These are phyloP conservation scores for Apostasia shenzhenica DNA, from an alignment of 106 monocot species.

Conservation along the genomic window DNA sequence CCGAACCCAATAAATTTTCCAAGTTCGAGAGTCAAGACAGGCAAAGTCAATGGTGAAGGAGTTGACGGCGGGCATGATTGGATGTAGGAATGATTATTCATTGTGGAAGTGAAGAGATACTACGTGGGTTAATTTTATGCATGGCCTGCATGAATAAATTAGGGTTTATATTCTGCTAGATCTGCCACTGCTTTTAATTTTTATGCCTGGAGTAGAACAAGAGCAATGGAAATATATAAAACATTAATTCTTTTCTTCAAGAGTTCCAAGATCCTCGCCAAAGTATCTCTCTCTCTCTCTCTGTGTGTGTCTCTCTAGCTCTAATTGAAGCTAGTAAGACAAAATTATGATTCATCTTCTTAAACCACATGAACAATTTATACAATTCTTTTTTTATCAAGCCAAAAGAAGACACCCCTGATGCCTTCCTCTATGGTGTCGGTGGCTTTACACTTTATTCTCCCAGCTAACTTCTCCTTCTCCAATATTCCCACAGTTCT, in stretches of 20 bases:
- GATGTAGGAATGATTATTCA: no score
- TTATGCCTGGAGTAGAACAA: neutral
- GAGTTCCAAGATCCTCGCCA: neutral
- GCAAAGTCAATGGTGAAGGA: no score
- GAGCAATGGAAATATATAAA: neutral
- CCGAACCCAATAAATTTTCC: no score
- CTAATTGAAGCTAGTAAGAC: constrained; percentile 9
- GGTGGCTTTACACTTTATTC: constrained; percentile 29
- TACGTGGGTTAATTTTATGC: constrained; percentile 5
- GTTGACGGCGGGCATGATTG: no score
- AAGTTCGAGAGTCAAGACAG: no score
- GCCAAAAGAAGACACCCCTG: neutral
- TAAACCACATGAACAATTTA: neutral
- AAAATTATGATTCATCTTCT: constrained; percentile 5
- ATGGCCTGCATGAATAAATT: constrained; percentile 21
- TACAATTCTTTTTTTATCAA: constrained; percentile 3
- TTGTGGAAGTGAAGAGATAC: neutral
- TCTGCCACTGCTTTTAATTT: neutral
- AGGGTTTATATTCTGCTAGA: constrained; percentile 4
- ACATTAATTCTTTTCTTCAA: constrained; percentile 15
- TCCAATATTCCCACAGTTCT: neutral
- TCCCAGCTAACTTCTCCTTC: neutral
- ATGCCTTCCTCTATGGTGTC: constrained; percentile 13
- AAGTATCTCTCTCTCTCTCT: neutral
- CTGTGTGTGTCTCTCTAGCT: neutral